Percentiles rank a stretch among this genome's conserved stretches.
phyloP scores from a whole-genome alignment of 1,284 basidiomycete species.

The Boletus mariae region DNA sequence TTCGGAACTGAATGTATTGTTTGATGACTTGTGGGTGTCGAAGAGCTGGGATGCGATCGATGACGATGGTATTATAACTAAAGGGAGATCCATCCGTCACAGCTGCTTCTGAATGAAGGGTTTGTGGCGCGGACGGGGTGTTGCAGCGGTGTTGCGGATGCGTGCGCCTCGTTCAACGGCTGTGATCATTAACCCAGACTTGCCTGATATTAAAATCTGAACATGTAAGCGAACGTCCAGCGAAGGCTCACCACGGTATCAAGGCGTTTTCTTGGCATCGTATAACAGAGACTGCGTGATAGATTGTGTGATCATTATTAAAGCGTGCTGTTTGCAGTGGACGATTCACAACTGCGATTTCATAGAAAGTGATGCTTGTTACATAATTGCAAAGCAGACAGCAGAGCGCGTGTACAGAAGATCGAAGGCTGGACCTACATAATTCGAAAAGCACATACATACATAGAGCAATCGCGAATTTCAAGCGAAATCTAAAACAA shows the following conservation, averaged over 20 bases:
- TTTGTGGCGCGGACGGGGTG: slow-evolving; percentile 8
- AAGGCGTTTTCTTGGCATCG: too few relatives aligned
- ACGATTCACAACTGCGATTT: slow-evolving; percentile 3
- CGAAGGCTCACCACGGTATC: slow-evolving; percentile 14
- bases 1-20: slow-evolving; percentile 10
- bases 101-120: slow-evolving; percentile 16
- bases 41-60: slow-evolving; percentile 7
- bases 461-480: slow-evolving; percentile 14
- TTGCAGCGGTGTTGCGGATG: slow-evolving; percentile 18
- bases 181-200: slow-evolving; percentile 18
- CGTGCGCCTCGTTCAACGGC: slow-evolving; percentile 23
- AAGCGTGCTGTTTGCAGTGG: slow-evolving; percentile 4
- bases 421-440: slow-evolving; percentile 4
- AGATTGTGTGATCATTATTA: slow-evolving; percentile 13
- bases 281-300: slow-evolving; percentile 16
- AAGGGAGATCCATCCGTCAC: slow-evolving; percentile 9
- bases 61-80: slow-evolving; percentile 13
- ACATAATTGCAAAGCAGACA: slow-evolving; percentile 17
- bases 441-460: slow-evolving; percentile 17
- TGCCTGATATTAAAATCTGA: slow-evolving; percentile 8
- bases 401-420: slow-evolving; percentile 19
- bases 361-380: neutral
- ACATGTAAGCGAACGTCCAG: slow-evolving; percentile 18
- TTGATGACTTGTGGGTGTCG: slow-evolving; percentile 18
- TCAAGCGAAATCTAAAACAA: slow-evolving; percentile 20